Evolutionary conservation across 768 basidiomycete species (phyloP).

Genomic region (Obba rivulosa): DNA sequence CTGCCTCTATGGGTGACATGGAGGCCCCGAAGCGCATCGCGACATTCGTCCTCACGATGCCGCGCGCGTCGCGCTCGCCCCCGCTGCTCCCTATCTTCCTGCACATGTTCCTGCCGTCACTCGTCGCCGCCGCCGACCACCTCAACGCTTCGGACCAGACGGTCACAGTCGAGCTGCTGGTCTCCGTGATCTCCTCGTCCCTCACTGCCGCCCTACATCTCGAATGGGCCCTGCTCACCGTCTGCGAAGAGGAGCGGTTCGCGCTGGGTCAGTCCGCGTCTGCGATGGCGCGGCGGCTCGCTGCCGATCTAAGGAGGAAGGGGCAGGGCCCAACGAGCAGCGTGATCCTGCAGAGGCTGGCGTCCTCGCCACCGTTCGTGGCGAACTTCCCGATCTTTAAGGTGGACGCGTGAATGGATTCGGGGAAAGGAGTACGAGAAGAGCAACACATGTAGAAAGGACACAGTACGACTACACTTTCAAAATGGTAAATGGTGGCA

Average conservation of each 20-base stretch:
- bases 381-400: conserved; percentile 72
- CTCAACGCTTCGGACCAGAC: conserved; percentile 49
- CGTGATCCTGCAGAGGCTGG: conserved; percentile 53
- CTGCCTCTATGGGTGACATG: conserved; percentile 51
- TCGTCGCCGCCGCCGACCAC: conserved; percentile 53
- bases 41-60: conserved; percentile 63
- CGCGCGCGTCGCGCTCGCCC: conserved; percentile 44
- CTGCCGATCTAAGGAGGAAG: conserved; percentile 50
- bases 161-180: conserved; percentile 56
- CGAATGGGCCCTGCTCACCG: conserved; percentile 60
- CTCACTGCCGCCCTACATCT: conserved; percentile 65
- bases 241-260: conserved; percentile 42
- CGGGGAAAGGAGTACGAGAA: conserved; percentile 5
- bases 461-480: conserved; percentile 21
- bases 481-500: conserved; percentile 25
- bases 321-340: conserved; percentile 42
- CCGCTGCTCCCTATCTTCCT: conserved; percentile 74
- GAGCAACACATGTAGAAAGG: neutral
- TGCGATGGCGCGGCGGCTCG: conserved; percentile 61
- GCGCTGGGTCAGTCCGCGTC: conserved; percentile 60
- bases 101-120: conserved; percentile 56
- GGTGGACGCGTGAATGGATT: conserved; percentile 21
- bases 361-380: conserved; percentile 58
- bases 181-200: conserved; percentile 57
- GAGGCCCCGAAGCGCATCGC: conserved; percentile 62